Conservation (phyloP, 345 rosid species). For the Gynandropsis gynandra region DNA sequence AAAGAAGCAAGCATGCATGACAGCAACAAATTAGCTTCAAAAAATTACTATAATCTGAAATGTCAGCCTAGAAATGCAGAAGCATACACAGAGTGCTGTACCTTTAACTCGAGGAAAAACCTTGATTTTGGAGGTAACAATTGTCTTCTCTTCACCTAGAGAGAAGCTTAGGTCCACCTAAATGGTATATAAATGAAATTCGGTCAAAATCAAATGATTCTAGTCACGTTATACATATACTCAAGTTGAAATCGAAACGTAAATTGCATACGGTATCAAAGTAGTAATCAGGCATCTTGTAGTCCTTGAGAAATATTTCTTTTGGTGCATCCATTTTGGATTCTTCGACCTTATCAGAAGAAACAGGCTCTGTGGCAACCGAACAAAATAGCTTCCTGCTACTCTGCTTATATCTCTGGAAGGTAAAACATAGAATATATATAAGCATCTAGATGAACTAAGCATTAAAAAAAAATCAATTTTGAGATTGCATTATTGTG, state of each 20-base stretch:
- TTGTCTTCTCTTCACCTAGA: constrained; percentile 90
- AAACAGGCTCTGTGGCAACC: constrained; percentile 55
- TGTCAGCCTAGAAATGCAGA: background rate
- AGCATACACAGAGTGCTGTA: constrained; percentile 15
- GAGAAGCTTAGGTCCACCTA: constrained; percentile 82
- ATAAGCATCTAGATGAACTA: constrained; percentile 18
- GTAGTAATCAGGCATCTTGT: constrained; percentile 84
- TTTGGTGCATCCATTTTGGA: constrained; percentile 75
- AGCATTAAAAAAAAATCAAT: background rate
- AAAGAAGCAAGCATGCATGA: background rate
- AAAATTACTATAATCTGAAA: background rate
- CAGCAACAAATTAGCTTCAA: background rate
- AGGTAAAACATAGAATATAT: constrained; percentile 14
- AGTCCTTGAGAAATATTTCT: constrained; percentile 91
- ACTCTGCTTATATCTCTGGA: constrained; percentile 48
- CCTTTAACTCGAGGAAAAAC: constrained; percentile 79
- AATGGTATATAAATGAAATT: constrained; percentile 15
- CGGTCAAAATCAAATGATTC: constrained; percentile 13
- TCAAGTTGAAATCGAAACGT: constrained; percentile 1
- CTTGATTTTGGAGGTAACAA: constrained; percentile 72
- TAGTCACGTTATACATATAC: background rate
- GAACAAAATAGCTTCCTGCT: constrained; percentile 63
- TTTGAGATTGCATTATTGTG: background rate
- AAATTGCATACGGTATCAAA: constrained; percentile 57
- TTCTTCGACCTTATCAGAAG: constrained; percentile 55